These are phyloP conservation scores for Dioscorea zingiberensis DNA, from an alignment of 106 monocot genomes.

Conservation along the genomic window DNA sequence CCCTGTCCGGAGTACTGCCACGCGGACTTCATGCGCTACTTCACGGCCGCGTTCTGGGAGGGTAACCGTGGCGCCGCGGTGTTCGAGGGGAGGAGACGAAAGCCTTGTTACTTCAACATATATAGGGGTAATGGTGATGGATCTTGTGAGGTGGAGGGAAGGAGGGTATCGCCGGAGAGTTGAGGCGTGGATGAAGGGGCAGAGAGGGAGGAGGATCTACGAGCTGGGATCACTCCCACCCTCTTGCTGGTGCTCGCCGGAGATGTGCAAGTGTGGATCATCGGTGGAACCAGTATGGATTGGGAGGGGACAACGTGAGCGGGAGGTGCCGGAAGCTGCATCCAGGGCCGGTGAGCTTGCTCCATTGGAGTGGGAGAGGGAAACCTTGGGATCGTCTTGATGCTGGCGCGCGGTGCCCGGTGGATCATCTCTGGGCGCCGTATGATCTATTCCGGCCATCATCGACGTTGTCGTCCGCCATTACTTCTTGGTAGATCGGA, in stretches of 20 bases:
- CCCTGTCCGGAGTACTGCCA: slow-evolving; percentile 53
- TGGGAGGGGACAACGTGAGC: not conserved
- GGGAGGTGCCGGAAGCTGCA: slow-evolving; percentile 17
- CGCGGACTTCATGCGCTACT: slow-evolving; percentile 84
- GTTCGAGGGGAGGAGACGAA: slow-evolving; percentile 10
- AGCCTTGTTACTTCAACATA: slow-evolving; percentile 22
- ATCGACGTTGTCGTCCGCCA: no score
- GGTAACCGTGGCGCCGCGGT: not conserved
- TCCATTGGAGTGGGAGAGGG: not conserved
- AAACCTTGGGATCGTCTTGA: not conserved
- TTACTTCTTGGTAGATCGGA: no score
- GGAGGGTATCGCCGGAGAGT: slow-evolving; percentile 34
- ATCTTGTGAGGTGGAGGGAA: slow-evolving; percentile 32
- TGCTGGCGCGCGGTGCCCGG: not conserved
- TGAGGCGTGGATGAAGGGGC: slow-evolving; percentile 16
- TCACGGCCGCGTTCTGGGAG: slow-evolving; percentile 37
- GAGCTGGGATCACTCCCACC: slow-evolving; percentile 47
- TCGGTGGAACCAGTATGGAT: slow-evolving; percentile 33
- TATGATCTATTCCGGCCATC: not conserved
- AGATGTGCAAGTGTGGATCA: slow-evolving; percentile 33
- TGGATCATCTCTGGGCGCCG: not conserved
- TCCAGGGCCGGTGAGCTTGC: not conserved
- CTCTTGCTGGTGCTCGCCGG: slow-evolving; percentile 53
- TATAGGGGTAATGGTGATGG: slow-evolving; percentile 31
- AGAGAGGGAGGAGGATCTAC: slow-evolving; percentile 42